Evolutionary conservation across 2,329 filamentous ascomycete species (phyloP).

Genomic region (Didymella exigua): DNA sequence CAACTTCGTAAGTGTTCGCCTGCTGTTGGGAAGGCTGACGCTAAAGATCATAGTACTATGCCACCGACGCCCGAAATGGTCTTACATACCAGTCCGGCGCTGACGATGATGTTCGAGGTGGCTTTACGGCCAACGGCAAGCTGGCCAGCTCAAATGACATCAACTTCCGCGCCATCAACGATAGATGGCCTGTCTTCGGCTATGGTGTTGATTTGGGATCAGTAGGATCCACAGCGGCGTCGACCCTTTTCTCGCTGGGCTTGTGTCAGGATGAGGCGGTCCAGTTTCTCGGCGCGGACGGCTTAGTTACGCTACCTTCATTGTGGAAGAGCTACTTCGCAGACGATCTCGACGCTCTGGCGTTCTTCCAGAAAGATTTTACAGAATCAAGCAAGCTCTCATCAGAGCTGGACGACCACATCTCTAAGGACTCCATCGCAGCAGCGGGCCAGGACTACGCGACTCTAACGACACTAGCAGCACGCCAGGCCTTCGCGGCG

Average conservation of each 20-base stretch:
- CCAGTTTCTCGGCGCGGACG: conserved; percentile 76
- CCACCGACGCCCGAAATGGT: conserved; percentile 57
- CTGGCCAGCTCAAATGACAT: conserved; percentile 70
- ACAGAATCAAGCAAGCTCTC: conserved; percentile 67
- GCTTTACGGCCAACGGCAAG: conserved; percentile 69
- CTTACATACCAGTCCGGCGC: conserved; percentile 56
- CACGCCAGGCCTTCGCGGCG: conserved; percentile 79
- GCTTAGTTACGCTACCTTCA: conserved; percentile 76
- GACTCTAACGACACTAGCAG: conserved; percentile 76
- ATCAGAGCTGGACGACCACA: conserved; percentile 72
- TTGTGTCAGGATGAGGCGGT: conserved; percentile 79
- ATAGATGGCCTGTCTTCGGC: conserved; percentile 78
- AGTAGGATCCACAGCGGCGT: conserved; percentile 14
- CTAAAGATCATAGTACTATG: conserved; percentile 68
- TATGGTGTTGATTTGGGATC: conserved; percentile 46
- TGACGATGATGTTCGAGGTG: conserved; percentile 53
- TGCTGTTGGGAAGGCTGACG: too few species aligned
- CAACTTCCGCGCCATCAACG: conserved; percentile 71
- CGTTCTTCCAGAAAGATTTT: conserved; percentile 79
- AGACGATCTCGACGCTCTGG: conserved; percentile 65
- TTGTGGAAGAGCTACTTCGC: conserved; percentile 79
- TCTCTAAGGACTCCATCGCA: conserved; percentile 71
- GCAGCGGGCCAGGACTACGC: conserved; percentile 77
- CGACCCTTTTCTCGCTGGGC: conserved; percentile 71
- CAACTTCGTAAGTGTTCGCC: conserved; percentile 70